Percentiles rank a stretch among this genome's conserved stretches.
phyloP scores from a whole-genome alignment of 2,329 filamentous ascomycete genomes.

The Purpureocillium lavendulum region DNA sequence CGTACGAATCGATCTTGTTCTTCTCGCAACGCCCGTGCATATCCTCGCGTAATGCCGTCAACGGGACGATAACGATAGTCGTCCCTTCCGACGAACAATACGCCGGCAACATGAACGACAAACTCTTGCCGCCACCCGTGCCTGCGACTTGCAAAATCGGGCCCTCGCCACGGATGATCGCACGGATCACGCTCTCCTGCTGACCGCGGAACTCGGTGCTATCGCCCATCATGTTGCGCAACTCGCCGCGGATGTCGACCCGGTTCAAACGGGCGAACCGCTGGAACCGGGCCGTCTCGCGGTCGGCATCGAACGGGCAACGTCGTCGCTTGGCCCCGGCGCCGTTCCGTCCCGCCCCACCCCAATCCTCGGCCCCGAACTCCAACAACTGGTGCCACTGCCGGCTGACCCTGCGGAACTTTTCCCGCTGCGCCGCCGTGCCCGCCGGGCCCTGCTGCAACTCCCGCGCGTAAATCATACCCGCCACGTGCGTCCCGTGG shows the following conservation, averaged over 20 bases:
- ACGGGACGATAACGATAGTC: conserved; percentile 7
- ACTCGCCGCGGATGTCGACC: not conserved
- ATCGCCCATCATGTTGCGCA: conserved; percentile 6
- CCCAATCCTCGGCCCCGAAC: no score
- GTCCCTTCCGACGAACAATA: conserved; percentile 3
- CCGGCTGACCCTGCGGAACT: no score
- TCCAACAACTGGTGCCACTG: no score
- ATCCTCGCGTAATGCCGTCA: conserved; percentile 5
- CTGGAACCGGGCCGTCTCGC: not conserved
- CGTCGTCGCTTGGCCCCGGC: no score
- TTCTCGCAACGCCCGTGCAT: conserved; percentile 1
- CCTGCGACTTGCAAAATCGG: conserved; percentile 7
- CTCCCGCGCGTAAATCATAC: no score
- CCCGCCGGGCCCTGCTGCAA: no score
- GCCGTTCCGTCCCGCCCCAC: no score
- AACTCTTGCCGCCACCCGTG: conserved; percentile 9
- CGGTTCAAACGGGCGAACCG: not conserved
- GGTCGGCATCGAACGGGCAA: no score
- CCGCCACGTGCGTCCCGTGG: no score
- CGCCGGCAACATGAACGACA: conserved; percentile 11
- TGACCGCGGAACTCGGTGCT: conserved; percentile 2
- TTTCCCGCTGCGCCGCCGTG: no score
- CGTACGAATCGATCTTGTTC: not conserved
- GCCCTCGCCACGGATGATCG: conserved; percentile 3
- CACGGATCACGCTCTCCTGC: conserved; percentile 5